Conservation (phyloP, 495 filamentous ascomycete genomes). For the Penicillium paxilli region DNA sequence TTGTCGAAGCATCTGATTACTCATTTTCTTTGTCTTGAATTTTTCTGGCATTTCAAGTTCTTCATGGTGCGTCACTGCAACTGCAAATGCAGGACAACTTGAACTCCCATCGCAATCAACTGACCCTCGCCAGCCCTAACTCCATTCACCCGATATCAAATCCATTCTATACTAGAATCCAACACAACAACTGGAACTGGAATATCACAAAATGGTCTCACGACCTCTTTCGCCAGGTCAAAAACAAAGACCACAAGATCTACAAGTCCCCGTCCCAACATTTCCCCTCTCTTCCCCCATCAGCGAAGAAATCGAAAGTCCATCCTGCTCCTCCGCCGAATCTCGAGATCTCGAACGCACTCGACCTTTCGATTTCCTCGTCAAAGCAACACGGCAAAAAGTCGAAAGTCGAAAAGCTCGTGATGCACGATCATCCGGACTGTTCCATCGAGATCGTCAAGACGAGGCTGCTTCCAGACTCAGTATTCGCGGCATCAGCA, state of each 20-base stretch:
- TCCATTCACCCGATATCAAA: too few relatives aligned
- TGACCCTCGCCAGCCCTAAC: too few relatives aligned
- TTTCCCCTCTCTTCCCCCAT: conserved; percentile 50
- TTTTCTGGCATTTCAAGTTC: too few relatives aligned
- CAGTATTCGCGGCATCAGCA: conserved; percentile 24
- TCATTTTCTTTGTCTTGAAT: too few relatives aligned
- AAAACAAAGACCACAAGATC: conserved; percentile 22
- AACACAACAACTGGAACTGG: too few relatives aligned
- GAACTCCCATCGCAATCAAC: too few relatives aligned
- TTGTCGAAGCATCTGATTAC: too few relatives aligned
- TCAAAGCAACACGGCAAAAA: conserved; percentile 30
- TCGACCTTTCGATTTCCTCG: conserved; percentile 32
- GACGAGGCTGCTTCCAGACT: conserved; percentile 1
- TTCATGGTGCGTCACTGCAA: too few relatives aligned
- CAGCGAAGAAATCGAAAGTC: conserved; percentile 42
- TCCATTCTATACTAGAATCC: too few relatives aligned
- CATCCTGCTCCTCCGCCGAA: conserved; percentile 37
- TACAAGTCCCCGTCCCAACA: conserved; percentile 35
- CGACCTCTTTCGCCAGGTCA: too few relatives aligned
- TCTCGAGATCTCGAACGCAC: conserved; percentile 29
- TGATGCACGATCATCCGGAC: conserved; percentile 5
- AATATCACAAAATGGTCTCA: conserved; percentile 25
- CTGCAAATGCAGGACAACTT: too few relatives aligned
- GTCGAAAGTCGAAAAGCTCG: conserved; percentile 12
- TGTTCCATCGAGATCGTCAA: conserved; percentile 9